Conservation (phyloP, 2,329 filamentous ascomycete genomes). For the Talaromyces islandicus region DNA sequence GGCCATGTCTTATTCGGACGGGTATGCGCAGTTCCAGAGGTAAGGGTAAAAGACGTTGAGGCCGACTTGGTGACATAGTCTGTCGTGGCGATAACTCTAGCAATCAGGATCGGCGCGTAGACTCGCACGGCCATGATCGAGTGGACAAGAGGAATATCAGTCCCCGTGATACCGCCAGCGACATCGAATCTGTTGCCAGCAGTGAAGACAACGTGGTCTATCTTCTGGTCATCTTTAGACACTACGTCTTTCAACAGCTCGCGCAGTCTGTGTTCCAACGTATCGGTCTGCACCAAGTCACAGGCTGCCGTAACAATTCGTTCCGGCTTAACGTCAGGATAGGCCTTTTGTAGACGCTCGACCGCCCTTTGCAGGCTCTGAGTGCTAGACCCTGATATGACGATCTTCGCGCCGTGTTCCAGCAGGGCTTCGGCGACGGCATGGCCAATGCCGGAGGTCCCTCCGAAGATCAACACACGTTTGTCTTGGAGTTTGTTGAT, state of each 20-base stretch:
- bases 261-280: slow-evolving; percentile 3
- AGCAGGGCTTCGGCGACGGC: slow-evolving; percentile 46
- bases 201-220: slow-evolving; percentile 56
- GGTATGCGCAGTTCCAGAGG: slow-evolving; percentile 42
- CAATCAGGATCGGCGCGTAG: slow-evolving; percentile 42
- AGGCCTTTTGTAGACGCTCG: slow-evolving; percentile 33
- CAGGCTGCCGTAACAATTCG: slow-evolving; percentile 32
- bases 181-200: slow-evolving; percentile 46
- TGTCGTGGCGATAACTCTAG: slow-evolving; percentile 40
- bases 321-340: slow-evolving; percentile 36
- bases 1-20: slow-evolving; percentile 28
- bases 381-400: slow-evolving; percentile 42
- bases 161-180: slow-evolving; percentile 22
- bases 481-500: slow-evolving; percentile 39
- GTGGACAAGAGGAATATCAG: slow-evolving; percentile 14
- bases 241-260: slow-evolving; percentile 9
- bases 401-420: slow-evolving; percentile 44
- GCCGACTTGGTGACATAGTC: slow-evolving; percentile 38
- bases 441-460: slow-evolving; percentile 49
- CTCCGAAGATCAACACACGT: slow-evolving; percentile 48
- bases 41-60: slow-evolving; percentile 50
- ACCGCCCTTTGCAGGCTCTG: slow-evolving; percentile 37
- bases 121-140: slow-evolving; percentile 25
- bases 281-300: slow-evolving; percentile 14
- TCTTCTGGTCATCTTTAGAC: slow-evolving; percentile 3